Base-by-base conservation (phyloP, 148 eudicot genomes). In the Silene conica region DNA sequence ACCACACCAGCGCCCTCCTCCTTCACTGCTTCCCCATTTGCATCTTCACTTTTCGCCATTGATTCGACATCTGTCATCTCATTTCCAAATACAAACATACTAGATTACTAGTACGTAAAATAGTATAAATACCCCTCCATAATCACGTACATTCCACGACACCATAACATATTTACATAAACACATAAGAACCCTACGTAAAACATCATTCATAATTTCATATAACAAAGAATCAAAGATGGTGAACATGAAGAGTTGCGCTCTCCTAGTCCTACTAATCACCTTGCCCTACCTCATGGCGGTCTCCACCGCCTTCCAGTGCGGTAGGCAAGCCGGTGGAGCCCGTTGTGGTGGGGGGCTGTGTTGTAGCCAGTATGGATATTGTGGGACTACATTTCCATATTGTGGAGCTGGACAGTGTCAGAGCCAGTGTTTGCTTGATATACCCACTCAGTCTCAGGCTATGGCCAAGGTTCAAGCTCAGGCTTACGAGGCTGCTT, bases 321-420 rank as follows among this genome's bases (percentile, higher is more conserved):
- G 73, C n/a, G 73, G 73, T 12, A 48, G 73, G 43, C 73, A 70
- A 50, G 58, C 38, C 14, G 45, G 73, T 20, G 73, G 73, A 15
- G 6, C 28, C 7, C 61, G 73, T 9, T 70, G 73, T 9, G 1
- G 10, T 1, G 19, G 61, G 45, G 43, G 61, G 28, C 60, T 70
- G 20, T 70, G 73, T 10, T 70, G 73, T 16, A 70, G 73, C 43
- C 54, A 52, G 13, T 70, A 70, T 16, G 73, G 73, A 5, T 70
- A 22, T 8, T 70, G 73, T 26, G 73, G 73, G 54, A 70, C 34
- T 14, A 55, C 38, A 1, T 9, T 28, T 8, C 43, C 4, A 13
- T 70, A 70, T 16, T 70, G 73, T 14, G 73, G 60, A 1, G 2
- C 19, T 25, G 61, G 73, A 57, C n/a, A 48, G 4, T 70, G 73